These are phyloP conservation scores for Fusarium sp. DNA, from an alignment of 2,329 filamentous ascomycete genomes.

Conservation along the genomic window DNA sequence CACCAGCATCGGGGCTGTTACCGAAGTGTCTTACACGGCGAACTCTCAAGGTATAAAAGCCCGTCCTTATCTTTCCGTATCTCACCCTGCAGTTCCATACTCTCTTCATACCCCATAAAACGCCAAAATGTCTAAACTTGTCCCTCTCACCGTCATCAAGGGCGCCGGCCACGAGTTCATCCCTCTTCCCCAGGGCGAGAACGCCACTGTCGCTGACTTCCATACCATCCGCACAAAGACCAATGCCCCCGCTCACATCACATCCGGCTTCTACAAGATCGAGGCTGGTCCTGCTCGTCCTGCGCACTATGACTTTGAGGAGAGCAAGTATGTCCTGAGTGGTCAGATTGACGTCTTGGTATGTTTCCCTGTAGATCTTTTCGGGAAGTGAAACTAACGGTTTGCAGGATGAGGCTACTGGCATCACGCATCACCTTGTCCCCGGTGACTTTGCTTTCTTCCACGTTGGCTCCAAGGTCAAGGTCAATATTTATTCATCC, in stretches of 20 bases:
- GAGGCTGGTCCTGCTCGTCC: slow-evolving; percentile 33
- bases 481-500: too few species aligned
- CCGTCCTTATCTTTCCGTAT: neutral
- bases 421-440: slow-evolving; percentile 36
- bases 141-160: slow-evolving; percentile 40
- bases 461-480: slow-evolving; percentile 40
- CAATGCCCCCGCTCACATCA: slow-evolving; percentile 35
- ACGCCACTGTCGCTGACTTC: slow-evolving; percentile 40
- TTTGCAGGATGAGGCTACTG: slow-evolving; percentile 38
- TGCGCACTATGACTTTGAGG: slow-evolving; percentile 37
- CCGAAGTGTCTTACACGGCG: slow-evolving; percentile 8
- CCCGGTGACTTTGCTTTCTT: slow-evolving; percentile 40
- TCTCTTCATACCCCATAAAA: neutral
- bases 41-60: slow-evolving; percentile 6
- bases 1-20: slow-evolving; percentile 20
- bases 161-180: slow-evolving; percentile 40
- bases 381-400: neutral
- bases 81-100: fast-evolving
- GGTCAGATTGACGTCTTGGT: slow-evolving; percentile 40
- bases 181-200: slow-evolving; percentile 35
- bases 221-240: slow-evolving; percentile 41
- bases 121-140: slow-evolving; percentile 34
- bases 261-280: slow-evolving; percentile 41
- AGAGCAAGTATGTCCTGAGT: slow-evolving; percentile 39
- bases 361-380: neutral